Base-by-base conservation (phyloP, 1,284 basidiomycete genomes). In the Trichosporon sp. region DNA sequence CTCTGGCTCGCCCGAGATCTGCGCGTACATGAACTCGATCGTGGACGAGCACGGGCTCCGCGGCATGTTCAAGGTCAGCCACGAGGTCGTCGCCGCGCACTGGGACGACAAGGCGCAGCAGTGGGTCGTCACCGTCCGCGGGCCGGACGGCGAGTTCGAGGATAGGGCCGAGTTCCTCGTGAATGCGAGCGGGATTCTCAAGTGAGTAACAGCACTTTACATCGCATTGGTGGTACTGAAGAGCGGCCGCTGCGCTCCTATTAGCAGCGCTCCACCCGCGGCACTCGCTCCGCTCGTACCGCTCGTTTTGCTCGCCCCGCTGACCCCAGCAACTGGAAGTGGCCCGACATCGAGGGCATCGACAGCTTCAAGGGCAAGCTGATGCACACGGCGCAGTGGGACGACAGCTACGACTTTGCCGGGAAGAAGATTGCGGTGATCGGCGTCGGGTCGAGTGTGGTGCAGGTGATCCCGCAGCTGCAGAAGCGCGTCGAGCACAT, bases 161-260 rank as follows among this genome's bases (percentile, higher is more conserved):
- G 78, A 80, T 58, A 44, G 44, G n/a, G 73, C 72, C 35, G 77
- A 81, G 66, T 71, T 80, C 63, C 72, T 81, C 47, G 70, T 81
- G 47, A 78, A 78, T 67, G 78, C 73, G 11, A 73, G 67, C 1
- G 80, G 78, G 1, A 65, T 76, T 2, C 44, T 72, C 2, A 67
- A 66, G 65, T 51, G 8, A 38, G 31, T 31, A 34, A 6, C 34
- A 5, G 34, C 34, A 34, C 6, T 34, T 12, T 6, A 34, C 34
- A 34, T 34, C 34, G 12, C 6, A 6, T 5, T 34, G 34, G 6
- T 12, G 34, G 34, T n/a, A n/a, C n/a, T n/a, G n/a, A n/a, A n/a
- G n/a, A n/a, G n/a, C n/a, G n/a, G n/a, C n/a, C n/a, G 12, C 34
- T 34, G 34, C 34, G 12, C 34, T 34, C 6, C 34, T 34, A 5